phyloP scores from a whole-genome alignment of 139 green algal species.

The Micractinium conductrix region DNA sequence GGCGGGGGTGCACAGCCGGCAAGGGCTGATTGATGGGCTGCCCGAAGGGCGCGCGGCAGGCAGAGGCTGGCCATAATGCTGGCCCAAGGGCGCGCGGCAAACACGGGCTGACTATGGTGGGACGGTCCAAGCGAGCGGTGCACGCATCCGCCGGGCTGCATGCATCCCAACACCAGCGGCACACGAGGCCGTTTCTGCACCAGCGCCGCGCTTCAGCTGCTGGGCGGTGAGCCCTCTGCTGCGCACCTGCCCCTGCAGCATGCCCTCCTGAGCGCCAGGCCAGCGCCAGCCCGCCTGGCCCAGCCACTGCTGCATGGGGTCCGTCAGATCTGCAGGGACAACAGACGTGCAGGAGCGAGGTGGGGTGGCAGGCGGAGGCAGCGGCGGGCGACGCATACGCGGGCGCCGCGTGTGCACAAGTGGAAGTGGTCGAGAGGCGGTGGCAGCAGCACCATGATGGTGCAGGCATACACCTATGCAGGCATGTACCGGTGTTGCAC shows the following conservation, averaged over 20 bases:
- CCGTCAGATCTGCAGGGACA: not conserved
- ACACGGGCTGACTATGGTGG: no score
- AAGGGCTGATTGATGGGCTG: not conserved
- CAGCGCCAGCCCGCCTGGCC: conserved; percentile 13
- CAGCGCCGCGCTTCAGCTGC: no score
- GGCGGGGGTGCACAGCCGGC: not conserved
- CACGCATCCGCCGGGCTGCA: no score
- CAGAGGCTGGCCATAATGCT: no score
- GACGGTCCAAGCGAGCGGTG: no score
- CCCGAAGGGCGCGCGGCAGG: not conserved
- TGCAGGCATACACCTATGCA: not conserved
- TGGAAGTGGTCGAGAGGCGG: no score
- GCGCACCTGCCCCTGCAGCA: conserved; percentile 12
- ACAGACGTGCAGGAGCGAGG: no score
- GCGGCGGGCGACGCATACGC: no score
- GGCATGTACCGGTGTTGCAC: not conserved
- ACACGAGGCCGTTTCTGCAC: not conserved
- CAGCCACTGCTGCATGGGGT: conserved; percentile 11
- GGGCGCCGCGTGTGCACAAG: no score
- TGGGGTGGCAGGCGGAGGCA: no score
- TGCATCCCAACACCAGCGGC: not conserved
- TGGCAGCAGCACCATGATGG: no score
- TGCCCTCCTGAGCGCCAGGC: not conserved
- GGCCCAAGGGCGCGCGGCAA: not conserved
- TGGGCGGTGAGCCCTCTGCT: not conserved